A percentile compares a stretch with the other conserved stretches of the same genome.
Evolutionary conservation across 129 eudicot genomes (phyloP).

Genomic region (Chrysanthemum makinoi): DNA sequence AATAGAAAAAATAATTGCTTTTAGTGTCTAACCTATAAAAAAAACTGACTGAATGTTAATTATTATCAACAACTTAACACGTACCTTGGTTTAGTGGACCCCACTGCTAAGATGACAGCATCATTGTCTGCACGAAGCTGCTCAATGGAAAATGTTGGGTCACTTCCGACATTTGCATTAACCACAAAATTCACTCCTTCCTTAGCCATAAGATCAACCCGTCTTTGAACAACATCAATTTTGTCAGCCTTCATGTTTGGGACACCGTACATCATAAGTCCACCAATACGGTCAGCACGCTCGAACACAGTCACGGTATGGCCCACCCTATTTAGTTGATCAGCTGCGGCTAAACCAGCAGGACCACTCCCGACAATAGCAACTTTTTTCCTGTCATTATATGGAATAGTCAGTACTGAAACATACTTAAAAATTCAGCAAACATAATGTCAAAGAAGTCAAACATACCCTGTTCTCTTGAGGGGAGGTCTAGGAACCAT

Average conservation of each 20-base stretch:
- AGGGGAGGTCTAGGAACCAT: slow-evolving; percentile 96
- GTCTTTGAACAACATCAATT: slow-evolving; percentile 76
- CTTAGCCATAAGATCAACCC: slow-evolving; percentile 82
- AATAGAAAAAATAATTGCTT: slow-evolving; percentile 1
- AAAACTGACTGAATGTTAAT: background rate
- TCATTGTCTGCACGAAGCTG: slow-evolving; percentile 69
- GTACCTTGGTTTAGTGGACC: slow-evolving; percentile 92
- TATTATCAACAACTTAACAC: background rate
- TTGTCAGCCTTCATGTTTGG: slow-evolving; percentile 99
- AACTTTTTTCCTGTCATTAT: slow-evolving; percentile 68
- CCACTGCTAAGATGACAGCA: slow-evolving; percentile 85
- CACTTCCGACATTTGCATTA: slow-evolving; percentile 81
- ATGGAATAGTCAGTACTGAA: background rate
- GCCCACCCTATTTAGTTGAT: slow-evolving; percentile 80
- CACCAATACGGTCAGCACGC: slow-evolving; percentile 97
- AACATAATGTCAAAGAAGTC: background rate
- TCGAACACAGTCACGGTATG: slow-evolving; percentile 90
- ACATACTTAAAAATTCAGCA: background rate
- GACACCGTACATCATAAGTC: slow-evolving; percentile 99
- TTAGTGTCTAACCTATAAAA: background rate
- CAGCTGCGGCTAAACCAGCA: slow-evolving; percentile 99
- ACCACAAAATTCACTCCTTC: slow-evolving; percentile 94
- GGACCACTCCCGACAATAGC: slow-evolving; percentile 98
- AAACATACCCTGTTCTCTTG: slow-evolving; percentile 72
- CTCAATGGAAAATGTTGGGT: slow-evolving; percentile 65